Conservation (phyloP, 345 rosid genomes). For the Ceriops tagal region DNA sequence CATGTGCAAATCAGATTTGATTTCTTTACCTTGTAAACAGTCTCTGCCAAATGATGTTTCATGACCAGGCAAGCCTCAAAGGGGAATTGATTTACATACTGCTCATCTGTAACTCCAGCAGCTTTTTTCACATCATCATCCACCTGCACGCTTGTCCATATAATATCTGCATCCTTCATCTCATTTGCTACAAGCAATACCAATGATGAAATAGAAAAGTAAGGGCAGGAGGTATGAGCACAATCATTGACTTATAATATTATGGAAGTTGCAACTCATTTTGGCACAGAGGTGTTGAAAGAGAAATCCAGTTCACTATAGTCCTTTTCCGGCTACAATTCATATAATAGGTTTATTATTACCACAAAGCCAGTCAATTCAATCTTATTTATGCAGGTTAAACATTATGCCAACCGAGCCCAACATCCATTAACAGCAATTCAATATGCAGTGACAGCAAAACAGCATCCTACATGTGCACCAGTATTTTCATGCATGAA, state of each 20-base stretch:
- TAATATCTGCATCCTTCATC: constrained; percentile 75
- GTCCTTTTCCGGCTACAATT: neutral
- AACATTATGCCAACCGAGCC: neutral
- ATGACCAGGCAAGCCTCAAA: constrained; percentile 93
- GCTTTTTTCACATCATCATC: constrained; percentile 73
- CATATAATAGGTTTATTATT: too few species aligned
- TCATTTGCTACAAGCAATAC: constrained; percentile 56
- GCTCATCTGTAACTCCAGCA: constrained; percentile 70
- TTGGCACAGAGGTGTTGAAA: neutral
- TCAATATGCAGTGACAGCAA: too few species aligned
- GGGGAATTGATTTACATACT: constrained; percentile 80
- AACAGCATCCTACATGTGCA: too few species aligned
- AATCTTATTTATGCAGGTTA: neutral
- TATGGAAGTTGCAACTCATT: neutral
- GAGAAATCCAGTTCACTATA: neutral
- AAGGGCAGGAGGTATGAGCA: neutral
- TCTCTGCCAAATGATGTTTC: constrained; percentile 98
- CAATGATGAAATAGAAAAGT: neutral
- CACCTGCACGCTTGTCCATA: constrained; percentile 89
- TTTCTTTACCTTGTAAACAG: constrained; percentile 62
- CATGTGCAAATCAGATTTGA: constrained; percentile 1
- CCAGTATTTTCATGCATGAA: too few species aligned
- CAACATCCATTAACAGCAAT: too few species aligned
- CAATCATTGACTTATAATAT: neutral
- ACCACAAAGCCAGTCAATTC: neutral